These are phyloP conservation scores for Monosporozyma solicola DNA, from an alignment of 805 yeast species.

Conservation along the genomic window DNA sequence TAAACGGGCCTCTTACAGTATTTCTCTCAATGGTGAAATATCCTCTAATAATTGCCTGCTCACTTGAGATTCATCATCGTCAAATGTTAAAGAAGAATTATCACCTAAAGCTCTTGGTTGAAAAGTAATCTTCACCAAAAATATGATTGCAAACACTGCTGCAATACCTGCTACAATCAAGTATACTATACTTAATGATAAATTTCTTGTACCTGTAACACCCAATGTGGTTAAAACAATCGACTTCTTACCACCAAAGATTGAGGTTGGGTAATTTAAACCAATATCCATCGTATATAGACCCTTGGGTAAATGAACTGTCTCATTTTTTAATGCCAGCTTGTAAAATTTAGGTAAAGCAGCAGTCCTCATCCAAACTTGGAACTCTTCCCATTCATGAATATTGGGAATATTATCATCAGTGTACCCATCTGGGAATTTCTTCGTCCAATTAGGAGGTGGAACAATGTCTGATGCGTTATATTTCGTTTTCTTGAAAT, in stretches of 20 bases:
- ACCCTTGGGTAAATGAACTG: constrained; percentile 49
- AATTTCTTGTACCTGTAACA: constrained; percentile 80
- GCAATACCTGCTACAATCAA: constrained; percentile 75
- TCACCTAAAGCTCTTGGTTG: constrained; percentile 83
- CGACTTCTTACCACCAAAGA: constrained; percentile 85
- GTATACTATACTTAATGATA: constrained; percentile 77
- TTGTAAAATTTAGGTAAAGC: constrained; percentile 86
- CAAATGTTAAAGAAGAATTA: constrained; percentile 53
- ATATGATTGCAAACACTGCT: constrained; percentile 60
- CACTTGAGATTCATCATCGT: constrained; percentile 9
- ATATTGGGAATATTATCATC: constrained; percentile 62
- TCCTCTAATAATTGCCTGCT: constrained; percentile 3
- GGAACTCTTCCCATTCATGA: constrained; percentile 57
- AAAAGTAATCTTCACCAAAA: constrained; percentile 71
- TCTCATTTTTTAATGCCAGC: constrained; percentile 64
- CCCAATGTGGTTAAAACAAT: constrained; percentile 73
- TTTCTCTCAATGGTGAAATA: constrained; percentile 14
- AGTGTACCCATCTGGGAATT: constrained; percentile 66
- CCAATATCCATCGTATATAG: constrained; percentile 60
- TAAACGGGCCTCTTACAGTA: constrained; percentile 6
- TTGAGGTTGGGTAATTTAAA: constrained; percentile 70
- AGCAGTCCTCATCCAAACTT: constrained; percentile 90
- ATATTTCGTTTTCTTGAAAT: constrained; percentile 58
- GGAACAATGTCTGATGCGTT: constrained; percentile 56
- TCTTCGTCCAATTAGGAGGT: constrained; percentile 74